Evolutionary conservation across 225 moss, liverwort and hornwort genomes (phyloP).

Genomic region (Pseudisothecium myosuroides): DNA sequence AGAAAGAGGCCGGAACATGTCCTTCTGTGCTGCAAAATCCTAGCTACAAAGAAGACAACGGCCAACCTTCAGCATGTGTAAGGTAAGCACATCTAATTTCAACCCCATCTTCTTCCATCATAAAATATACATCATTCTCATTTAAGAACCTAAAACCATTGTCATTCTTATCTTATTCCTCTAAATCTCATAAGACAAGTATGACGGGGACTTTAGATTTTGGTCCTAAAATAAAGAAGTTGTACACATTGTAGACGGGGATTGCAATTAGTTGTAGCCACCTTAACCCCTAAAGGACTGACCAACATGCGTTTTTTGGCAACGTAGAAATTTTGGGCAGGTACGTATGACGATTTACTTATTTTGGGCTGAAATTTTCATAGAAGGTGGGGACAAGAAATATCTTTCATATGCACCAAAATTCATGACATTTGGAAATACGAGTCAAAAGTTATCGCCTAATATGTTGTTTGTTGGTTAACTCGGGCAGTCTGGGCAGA

Average conservation of each 20-base stretch:
- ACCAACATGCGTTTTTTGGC: too few relatives aligned
- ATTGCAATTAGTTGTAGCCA: background rate
- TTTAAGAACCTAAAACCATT: background rate
- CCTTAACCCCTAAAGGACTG: too few relatives aligned
- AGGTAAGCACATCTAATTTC: background rate
- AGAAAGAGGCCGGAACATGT: background rate
- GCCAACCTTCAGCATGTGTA: constrained; percentile 11
- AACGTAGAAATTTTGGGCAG: too few relatives aligned
- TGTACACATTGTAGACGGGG: background rate
- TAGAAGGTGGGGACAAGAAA: too few relatives aligned
- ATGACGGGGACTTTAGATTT: background rate
- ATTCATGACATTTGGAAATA: too few relatives aligned
- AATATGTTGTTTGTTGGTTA: too few relatives aligned
- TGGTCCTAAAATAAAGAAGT: background rate
- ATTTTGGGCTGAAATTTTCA: too few relatives aligned
- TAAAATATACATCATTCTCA: background rate
- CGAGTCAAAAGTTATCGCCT: too few relatives aligned
- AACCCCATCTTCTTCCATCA: background rate
- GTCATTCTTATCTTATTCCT: background rate
- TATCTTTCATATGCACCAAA: too few relatives aligned
- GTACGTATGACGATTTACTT: too few relatives aligned
- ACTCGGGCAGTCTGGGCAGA: too few relatives aligned
- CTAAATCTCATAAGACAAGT: background rate
- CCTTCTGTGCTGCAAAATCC: constrained; percentile 10
- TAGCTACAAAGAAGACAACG: background rate